Evolutionary conservation across 257 asterid species (phyloP).

Genomic region (Solanum corneliomulleri): DNA sequence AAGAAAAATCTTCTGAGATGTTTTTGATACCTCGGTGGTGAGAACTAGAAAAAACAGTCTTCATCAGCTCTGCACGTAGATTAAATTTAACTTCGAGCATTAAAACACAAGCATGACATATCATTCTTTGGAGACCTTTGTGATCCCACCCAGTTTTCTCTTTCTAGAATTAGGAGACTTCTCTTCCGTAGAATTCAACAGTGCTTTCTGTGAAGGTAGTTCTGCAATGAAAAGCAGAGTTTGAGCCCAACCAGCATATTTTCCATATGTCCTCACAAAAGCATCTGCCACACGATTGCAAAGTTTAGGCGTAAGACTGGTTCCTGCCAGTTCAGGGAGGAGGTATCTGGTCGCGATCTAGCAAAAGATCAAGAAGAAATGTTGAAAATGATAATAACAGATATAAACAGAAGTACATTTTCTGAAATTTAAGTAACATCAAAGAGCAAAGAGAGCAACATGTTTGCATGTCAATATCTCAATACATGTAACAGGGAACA

Average conservation of each 20-base stretch:
- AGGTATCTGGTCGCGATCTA: constrained; percentile 87
- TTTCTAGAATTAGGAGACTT: constrained; percentile 19
- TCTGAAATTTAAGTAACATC: not conserved
- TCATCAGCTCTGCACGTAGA: not conserved
- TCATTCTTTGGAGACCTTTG: not conserved
- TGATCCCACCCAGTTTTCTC: not conserved
- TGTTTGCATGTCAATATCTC: not conserved
- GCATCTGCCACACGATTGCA: constrained; percentile 67
- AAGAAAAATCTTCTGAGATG: not conserved
- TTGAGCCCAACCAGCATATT: constrained; percentile 99
- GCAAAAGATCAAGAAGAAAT: constrained; percentile 10
- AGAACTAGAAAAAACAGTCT: not conserved
- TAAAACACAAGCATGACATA: not conserved
- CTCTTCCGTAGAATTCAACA: constrained; percentile 17
- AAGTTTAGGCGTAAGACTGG: constrained; percentile 50
- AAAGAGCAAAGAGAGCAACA: not conserved
- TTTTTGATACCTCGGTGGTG: not conserved
- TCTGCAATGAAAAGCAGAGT: constrained; percentile 90
- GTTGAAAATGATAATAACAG: not conserved
- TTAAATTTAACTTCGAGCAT: not conserved
- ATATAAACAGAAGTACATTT: not conserved
- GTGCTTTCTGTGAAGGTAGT: constrained; percentile 84
- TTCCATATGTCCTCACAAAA: constrained; percentile 78
- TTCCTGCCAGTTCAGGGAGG: constrained; percentile 85
- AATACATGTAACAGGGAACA: not conserved